phyloP scores from a whole-genome alignment of 805 yeast genomes.

The Grigorovia transvaalensis region DNA sequence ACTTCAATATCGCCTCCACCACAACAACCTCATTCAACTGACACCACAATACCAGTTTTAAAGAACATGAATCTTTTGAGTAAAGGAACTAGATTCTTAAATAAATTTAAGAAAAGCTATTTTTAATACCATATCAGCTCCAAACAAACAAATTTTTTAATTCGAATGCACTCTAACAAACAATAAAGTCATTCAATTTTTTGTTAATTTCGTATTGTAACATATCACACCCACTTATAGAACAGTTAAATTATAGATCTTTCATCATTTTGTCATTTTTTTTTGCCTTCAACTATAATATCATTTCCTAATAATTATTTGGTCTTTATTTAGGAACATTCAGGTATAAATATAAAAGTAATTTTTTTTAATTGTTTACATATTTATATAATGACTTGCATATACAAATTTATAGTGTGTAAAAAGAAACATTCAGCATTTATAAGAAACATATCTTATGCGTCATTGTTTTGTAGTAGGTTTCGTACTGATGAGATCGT shows the following conservation, averaged over 20 bases:
- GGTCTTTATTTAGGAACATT: background rate
- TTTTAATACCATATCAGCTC: background rate
- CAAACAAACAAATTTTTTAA: too few species aligned
- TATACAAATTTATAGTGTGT: background rate
- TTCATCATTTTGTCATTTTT: too few species aligned
- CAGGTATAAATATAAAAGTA: too few species aligned
- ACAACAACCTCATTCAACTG: background rate
- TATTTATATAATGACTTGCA: background rate
- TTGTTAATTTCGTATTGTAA: too few species aligned
- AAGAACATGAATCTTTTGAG: background rate
- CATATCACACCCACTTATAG: too few species aligned
- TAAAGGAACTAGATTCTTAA: constrained; percentile 2
- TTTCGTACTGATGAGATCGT: too few species aligned
- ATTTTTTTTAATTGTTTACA: too few species aligned
- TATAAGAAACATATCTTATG: background rate
- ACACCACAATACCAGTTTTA: background rate
- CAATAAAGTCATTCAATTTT: too few species aligned
- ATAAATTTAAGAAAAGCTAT: constrained; percentile 11
- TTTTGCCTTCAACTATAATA: too few species aligned
- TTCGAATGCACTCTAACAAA: too few species aligned
- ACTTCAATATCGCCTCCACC: background rate
- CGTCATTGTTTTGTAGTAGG: background rate
- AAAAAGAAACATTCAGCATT: background rate
- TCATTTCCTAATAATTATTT: background rate
- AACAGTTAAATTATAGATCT: too few species aligned